Base-by-base conservation (phyloP, 2,329 filamentous ascomycete genomes). In the Karstenula rhodostoma region DNA sequence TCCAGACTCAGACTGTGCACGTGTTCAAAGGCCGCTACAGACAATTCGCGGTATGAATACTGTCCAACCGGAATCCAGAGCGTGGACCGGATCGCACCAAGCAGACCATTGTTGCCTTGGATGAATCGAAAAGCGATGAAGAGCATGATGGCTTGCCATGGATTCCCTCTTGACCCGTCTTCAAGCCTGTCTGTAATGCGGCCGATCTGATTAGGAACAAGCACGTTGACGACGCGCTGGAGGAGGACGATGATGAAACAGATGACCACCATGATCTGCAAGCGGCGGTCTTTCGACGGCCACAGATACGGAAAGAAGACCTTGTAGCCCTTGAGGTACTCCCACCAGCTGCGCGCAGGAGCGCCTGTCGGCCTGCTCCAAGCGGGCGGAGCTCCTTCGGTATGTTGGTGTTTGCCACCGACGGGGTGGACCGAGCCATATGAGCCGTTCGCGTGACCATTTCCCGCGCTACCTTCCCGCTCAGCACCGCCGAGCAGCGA, bases 41-140 rank as follows among this genome's bases (percentile, higher is more conserved):
- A 97, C 60, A 99, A 85, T 65, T 95, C 93, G 73, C 93, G 90
- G 79, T 97, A 99, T 0, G 94, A 97, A 77, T 98, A 97, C 77
- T 99, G 95, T 37, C 94, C 93, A 59, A 99, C 93, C 0, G 95
- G 94, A 53, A 99, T 95, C 95, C 95, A 99, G 35, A 99, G 83
- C 37, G 93, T 88, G 23, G 92, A 90, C 65, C 95, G 87, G 35
- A 91, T 72, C 1, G 93, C 94, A 8, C 93, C 93, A 35, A 99
- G 85, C 49, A 98, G 82, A 22, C 95, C 95, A 61, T 94, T 95
- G 55, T 88, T 90, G 2, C 95, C 95, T 78, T 98, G 95, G 17
- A 98, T 85, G 73, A 94, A 85, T 68, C 92, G 90, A 72, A 88
- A 92, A 40, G 89, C 67, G 61, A 97, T 90, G 77, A 96, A 92